These are phyloP conservation scores for Tuber umbilicatum DNA, from an alignment of 495 filamentous ascomycete species.

Conservation along the genomic window DNA sequence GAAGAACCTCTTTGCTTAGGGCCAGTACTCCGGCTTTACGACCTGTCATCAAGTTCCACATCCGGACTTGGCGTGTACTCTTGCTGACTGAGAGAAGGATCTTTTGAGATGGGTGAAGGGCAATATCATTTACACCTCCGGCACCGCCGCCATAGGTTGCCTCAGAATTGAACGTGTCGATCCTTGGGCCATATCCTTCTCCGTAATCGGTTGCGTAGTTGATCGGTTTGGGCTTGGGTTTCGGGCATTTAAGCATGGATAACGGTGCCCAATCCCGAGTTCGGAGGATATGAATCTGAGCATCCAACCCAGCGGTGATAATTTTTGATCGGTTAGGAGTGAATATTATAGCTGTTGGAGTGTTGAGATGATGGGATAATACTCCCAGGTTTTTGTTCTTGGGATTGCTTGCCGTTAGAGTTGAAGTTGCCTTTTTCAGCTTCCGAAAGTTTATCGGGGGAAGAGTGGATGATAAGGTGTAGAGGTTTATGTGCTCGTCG, in stretches of 20 bases:
- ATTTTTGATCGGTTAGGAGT: slow-evolving; percentile 76
- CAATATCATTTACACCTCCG: slow-evolving; percentile 88
- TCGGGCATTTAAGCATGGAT: slow-evolving; percentile 82
- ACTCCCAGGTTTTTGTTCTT: slow-evolving; percentile 82
- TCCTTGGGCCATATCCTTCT: slow-evolving; percentile 70
- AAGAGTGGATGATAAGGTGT: slow-evolving; percentile 71
- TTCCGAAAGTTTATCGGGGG: slow-evolving; percentile 39
- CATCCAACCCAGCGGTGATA: slow-evolving; percentile 76
- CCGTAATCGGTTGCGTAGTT: slow-evolving; percentile 56
- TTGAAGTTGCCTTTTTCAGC: slow-evolving; percentile 59
- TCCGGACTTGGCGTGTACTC: slow-evolving; percentile 80
- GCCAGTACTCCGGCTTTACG: slow-evolving; percentile 89
- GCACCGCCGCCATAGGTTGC: slow-evolving; percentile 75
- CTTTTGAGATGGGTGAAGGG: slow-evolving; percentile 92
- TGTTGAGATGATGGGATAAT: slow-evolving; percentile 75
- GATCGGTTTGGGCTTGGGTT: slow-evolving; percentile 66
- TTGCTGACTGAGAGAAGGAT: slow-evolving; percentile 85
- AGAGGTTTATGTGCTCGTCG: slow-evolving; percentile 92
- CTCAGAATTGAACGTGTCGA: slow-evolving; percentile 58
- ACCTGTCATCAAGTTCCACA: slow-evolving; percentile 96
- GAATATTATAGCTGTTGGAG: slow-evolving; percentile 70
- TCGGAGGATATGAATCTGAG: slow-evolving; percentile 74
- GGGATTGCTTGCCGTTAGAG: slow-evolving; percentile 68
- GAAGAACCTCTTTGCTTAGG: slow-evolving; percentile 55
- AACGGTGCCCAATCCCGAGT: slow-evolving; percentile 84